Percentiles rank a stretch among this genome's conserved stretches.
Conservation (phyloP, 108 stramenopile genomes). For the Bacterosira constricta region DNA sequence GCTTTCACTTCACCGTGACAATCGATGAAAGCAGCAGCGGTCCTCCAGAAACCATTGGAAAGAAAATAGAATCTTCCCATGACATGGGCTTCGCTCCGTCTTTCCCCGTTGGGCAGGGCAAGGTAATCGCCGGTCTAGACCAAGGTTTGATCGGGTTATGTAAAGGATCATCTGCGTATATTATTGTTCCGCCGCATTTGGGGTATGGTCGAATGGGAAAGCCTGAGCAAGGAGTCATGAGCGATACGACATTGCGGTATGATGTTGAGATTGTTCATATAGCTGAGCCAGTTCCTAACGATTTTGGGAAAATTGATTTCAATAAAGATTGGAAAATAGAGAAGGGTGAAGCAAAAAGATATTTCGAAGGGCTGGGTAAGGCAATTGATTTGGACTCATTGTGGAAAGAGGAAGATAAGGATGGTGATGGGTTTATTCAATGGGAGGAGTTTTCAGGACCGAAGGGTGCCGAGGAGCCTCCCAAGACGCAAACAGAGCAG, state of each 20-base stretch:
- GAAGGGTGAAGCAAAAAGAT: slow-evolving; percentile 21
- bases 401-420: slow-evolving; percentile 37
- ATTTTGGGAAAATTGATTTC: slow-evolving; percentile 39
- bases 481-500: slow-evolving; percentile 8
- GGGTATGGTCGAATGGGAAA: slow-evolving; percentile 20
- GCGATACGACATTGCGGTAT: slow-evolving; percentile 24
- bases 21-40: slow-evolving; percentile 14
- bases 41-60: background rate
- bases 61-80: slow-evolving; percentile 29
- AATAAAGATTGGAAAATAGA: slow-evolving; percentile 42
- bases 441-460: slow-evolving; percentile 51
- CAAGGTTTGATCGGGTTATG: slow-evolving; percentile 34
- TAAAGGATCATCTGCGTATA: slow-evolving; percentile 19
- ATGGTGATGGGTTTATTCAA: slow-evolving; percentile 40
- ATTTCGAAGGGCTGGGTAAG: slow-evolving; percentile 24
- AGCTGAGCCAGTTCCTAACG: slow-evolving; percentile 39
- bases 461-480: slow-evolving; percentile 30
- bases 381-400: slow-evolving; percentile 17
- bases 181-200: slow-evolving; percentile 33
- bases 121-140: slow-evolving; percentile 38
- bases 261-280: slow-evolving; percentile 32
- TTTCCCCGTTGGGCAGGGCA: slow-evolving; percentile 33
- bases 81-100: slow-evolving; percentile 33
- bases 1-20: slow-evolving; percentile 37
- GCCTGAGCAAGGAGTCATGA: slow-evolving; percentile 13